phyloP scores from a whole-genome alignment of 495 filamentous ascomycete species.

The Tetracladium setigerum region DNA sequence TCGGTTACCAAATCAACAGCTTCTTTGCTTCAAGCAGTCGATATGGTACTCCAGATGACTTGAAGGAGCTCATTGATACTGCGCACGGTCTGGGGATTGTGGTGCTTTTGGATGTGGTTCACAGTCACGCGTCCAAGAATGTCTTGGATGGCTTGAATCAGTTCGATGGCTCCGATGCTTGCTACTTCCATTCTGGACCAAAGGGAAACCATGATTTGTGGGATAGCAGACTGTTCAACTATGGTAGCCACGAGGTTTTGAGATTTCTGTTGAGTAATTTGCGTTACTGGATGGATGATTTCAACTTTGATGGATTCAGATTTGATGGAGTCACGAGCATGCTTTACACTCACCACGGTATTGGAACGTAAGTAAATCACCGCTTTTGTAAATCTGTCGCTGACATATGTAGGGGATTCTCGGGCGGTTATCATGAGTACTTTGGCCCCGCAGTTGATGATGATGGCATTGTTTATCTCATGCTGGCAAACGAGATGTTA shows the following conservation, averaged over 20 bases:
- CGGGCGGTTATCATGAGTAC: slow-evolving; percentile 97
- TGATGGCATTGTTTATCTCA: slow-evolving; percentile 90
- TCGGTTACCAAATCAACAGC: slow-evolving; percentile 96
- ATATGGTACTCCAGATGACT: slow-evolving; percentile 87
- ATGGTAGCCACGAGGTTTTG: slow-evolving; percentile 88
- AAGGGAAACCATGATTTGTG: slow-evolving; percentile 86
- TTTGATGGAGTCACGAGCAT: slow-evolving; percentile 99
- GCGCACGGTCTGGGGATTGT: slow-evolving; percentile 85
- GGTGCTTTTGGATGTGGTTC: slow-evolving; percentile 93
- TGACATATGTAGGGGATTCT: slow-evolving; percentile 66
- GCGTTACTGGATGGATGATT: slow-evolving; percentile 99
- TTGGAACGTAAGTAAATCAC: slow-evolving; percentile 75
- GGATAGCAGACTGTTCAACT: slow-evolving; percentile 97
- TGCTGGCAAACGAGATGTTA: slow-evolving; percentile 95
- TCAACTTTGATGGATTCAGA: slow-evolving; percentile 90
- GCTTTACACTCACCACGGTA: slow-evolving; percentile 92
- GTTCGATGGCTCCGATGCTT: slow-evolving; percentile 91
- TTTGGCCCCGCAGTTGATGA: slow-evolving; percentile 91
- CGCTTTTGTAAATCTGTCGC: not conserved
- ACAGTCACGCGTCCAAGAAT: slow-evolving; percentile 97
- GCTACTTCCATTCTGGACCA: slow-evolving; percentile 85
- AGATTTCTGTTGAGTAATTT: slow-evolving; percentile 92
- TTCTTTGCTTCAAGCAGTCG: slow-evolving; percentile 97
- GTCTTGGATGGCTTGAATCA: slow-evolving; percentile 87
- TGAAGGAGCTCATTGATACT: slow-evolving; percentile 94